A percentile compares a stretch with the other conserved stretches of the same genome.
Conservation (phyloP, 78 protist species). For the Dictyostelium capitatum region DNA sequence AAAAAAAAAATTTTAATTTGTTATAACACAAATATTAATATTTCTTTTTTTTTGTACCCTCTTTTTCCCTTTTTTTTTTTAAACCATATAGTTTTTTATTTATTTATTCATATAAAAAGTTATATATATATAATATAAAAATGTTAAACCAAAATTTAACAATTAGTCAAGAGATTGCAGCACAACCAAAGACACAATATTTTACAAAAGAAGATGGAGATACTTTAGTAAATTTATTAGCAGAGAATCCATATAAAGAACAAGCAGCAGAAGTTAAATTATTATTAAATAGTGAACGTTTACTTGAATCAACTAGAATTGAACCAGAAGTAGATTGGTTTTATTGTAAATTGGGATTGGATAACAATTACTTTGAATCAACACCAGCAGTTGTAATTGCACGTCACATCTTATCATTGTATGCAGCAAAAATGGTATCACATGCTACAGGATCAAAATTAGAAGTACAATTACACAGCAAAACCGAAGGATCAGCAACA, state of each 20-base stretch:
- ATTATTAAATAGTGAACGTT: constrained; percentile 19
- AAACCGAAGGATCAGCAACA: constrained; percentile 57
- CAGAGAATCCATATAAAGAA: constrained; percentile 27
- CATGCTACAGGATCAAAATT: constrained; percentile 72
- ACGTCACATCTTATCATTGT: constrained; percentile 57
- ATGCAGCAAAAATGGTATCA: constrained; percentile 70
- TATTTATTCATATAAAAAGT: neutral
- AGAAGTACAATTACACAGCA: constrained; percentile 48
- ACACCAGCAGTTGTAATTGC: constrained; percentile 68
- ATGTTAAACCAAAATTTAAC: constrained; percentile 32
- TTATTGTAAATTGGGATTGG: constrained; percentile 66
- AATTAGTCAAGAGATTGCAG: constrained; percentile 61
- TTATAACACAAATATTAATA: neutral
- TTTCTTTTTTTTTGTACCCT: too few species aligned
- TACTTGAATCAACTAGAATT: constrained; percentile 39
- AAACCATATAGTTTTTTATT: too few species aligned
- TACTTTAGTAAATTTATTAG: constrained; percentile 37
- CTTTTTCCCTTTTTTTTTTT: too few species aligned
- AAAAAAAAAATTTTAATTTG: neutral
- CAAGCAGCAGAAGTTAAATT: constrained; percentile 53
- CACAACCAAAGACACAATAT: constrained; percentile 60
- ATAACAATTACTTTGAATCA: constrained; percentile 45
- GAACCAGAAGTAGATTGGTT: constrained; percentile 74
- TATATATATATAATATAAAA: neutral
- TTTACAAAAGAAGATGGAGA: constrained; percentile 63